Conservation (phyloP, 1,139 yeast species). For the Kazachstania sp. region DNA sequence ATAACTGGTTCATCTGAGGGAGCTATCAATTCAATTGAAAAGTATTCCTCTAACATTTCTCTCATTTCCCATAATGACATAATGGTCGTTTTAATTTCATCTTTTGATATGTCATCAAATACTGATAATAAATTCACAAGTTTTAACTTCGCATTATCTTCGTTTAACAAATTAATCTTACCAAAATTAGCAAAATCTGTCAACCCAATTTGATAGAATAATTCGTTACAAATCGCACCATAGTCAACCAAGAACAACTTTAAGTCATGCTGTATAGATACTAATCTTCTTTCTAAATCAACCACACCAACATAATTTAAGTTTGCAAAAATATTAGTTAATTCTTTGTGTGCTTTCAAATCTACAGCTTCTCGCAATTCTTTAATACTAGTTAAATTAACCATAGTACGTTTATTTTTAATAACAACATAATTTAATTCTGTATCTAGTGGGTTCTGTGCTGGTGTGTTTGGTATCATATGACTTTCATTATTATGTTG, state of each 20-base stretch:
- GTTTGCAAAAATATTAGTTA: constrained; percentile 62
- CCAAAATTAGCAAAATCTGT: constrained; percentile 83
- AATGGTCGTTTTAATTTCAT: constrained; percentile 20
- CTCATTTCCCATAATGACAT: constrained; percentile 40
- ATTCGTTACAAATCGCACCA: constrained; percentile 55
- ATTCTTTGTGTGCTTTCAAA: constrained; percentile 38
- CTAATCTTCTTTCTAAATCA: constrained; percentile 58
- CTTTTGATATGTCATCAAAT: constrained; percentile 11
- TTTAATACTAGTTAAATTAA: constrained; percentile 52
- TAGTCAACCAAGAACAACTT: constrained; percentile 74
- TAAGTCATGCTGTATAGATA: constrained; percentile 78
- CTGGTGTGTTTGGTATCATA: too few relatives aligned
- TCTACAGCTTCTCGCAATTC: constrained; percentile 47
- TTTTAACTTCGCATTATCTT: constrained; percentile 19
- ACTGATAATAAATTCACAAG: constrained; percentile 5
- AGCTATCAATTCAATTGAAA: constrained; percentile 41
- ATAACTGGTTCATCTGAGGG: constrained; percentile 10
- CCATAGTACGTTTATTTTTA: constrained; percentile 29
- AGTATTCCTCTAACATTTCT: constrained; percentile 79
- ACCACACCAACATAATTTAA: constrained; percentile 77
- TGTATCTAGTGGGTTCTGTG: too few relatives aligned
- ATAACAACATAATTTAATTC: constrained; percentile 11
- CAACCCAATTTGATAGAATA: constrained; percentile 74
- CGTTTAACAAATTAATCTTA: constrained; percentile 36
- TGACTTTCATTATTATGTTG: too few relatives aligned